Conservation (phyloP, 2,329 filamentous ascomycete species). For the Microthyrium microscopicum region DNA sequence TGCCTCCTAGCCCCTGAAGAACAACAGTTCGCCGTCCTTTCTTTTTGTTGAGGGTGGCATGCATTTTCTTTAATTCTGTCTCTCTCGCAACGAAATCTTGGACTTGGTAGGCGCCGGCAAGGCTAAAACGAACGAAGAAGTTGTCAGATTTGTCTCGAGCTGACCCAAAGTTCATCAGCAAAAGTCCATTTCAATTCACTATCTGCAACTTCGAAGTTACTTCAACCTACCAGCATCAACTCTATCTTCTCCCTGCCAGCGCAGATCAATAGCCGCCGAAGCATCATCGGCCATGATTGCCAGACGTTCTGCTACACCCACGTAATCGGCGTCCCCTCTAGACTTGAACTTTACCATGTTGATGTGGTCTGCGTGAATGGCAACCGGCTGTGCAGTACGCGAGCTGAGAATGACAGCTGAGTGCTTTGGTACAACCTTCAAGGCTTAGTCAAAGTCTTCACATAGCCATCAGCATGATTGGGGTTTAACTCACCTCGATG, state of each 20-base stretch:
- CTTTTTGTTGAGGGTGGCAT: slow-evolving; percentile 13
- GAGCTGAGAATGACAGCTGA: slow-evolving; percentile 21
- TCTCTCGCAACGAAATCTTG: slow-evolving; percentile 4
- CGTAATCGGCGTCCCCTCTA: slow-evolving; percentile 12
- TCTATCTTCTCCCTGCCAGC: slow-evolving; percentile 10
- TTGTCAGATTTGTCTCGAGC: slow-evolving; percentile 7
- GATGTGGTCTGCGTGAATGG: slow-evolving; percentile 19
- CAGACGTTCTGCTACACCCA: slow-evolving; percentile 12
- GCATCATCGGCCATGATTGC: slow-evolving; percentile 11
- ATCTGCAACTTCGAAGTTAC: slow-evolving; percentile 3
- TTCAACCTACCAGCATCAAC: slow-evolving; percentile 11
- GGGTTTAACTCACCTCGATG: too few species aligned
- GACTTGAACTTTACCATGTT: slow-evolving; percentile 19
- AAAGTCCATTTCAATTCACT: slow-evolving; percentile 5
- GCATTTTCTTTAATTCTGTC: slow-evolving; percentile 14
- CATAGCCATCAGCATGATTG: too few species aligned
- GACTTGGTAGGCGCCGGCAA: slow-evolving; percentile 5
- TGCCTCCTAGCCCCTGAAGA: slow-evolving; percentile 26
- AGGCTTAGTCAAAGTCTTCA: too few species aligned
- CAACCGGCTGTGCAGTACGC: slow-evolving; percentile 17
- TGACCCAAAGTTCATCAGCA: too few species aligned
- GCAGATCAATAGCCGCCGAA: slow-evolving; percentile 6
- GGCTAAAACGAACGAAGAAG: slow-evolving; percentile 7
- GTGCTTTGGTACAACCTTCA: slow-evolving; percentile 20
- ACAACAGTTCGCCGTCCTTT: slow-evolving; percentile 14